These are phyloP conservation scores for Trichoderma simmonsii DNA, from an alignment of 2,329 filamentous ascomycete genomes.

Conservation along the genomic window DNA sequence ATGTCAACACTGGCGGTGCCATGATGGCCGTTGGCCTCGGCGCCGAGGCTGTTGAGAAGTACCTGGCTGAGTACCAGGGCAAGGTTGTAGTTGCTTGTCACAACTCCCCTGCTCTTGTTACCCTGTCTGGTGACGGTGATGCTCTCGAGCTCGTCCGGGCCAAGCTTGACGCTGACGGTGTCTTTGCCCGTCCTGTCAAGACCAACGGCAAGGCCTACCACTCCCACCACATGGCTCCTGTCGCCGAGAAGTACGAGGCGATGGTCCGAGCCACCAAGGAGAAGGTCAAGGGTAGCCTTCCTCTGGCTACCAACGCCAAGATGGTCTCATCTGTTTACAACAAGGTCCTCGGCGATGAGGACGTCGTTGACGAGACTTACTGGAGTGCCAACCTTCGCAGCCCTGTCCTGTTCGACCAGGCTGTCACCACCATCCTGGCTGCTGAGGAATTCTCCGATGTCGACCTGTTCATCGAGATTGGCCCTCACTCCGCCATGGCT, in stretches of 20 bases:
- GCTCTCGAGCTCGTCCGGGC: constrained; percentile 17
- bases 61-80: constrained; percentile 20
- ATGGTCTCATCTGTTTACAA: constrained; percentile 18
- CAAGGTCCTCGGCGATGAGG: constrained; percentile 17
- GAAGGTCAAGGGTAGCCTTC: neutral
- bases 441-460: constrained; percentile 19
- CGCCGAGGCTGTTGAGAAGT: constrained; percentile 18
- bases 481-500: constrained; percentile 46
- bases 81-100: constrained; percentile 25
- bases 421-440: constrained; percentile 20
- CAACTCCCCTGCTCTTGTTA: constrained; percentile 25
- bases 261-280: neutral
- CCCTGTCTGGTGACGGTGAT: constrained; percentile 24
- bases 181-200: constrained; percentile 22
- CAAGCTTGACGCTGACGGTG: constrained; percentile 10
- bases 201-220: constrained; percentile 24
- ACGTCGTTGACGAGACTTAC: constrained; percentile 26
- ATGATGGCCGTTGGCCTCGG: constrained; percentile 43
- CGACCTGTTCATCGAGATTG: constrained; percentile 42
- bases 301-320: neutral
- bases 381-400: constrained; percentile 38
- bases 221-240: constrained; percentile 22
- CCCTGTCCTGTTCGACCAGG: constrained; percentile 34
- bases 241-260: constrained; percentile 10
- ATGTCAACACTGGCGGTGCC: constrained; percentile 22